Conservation (phyloP, 768 basidiomycete species). For the Leccinum obscurum region DNA sequence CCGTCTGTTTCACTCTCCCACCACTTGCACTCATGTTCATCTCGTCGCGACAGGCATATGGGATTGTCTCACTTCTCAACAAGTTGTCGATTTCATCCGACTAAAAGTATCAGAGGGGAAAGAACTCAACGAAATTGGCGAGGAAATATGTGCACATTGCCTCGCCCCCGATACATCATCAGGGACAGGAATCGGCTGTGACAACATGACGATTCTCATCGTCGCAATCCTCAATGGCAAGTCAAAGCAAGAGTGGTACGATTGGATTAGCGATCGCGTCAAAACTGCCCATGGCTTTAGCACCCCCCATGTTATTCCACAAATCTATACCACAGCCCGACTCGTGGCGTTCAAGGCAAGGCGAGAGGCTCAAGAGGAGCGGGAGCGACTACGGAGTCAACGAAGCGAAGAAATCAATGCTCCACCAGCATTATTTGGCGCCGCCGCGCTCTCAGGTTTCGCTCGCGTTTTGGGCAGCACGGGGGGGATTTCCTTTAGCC, state of each 20-base stretch:
- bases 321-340: conserved; percentile 70
- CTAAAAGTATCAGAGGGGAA: conserved; percentile 78
- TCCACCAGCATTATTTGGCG: conserved; percentile 33
- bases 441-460: conserved; percentile 44
- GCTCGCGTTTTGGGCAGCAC: conserved; percentile 56
- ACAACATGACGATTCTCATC: conserved; percentile 97
- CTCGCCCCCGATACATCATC: conserved; percentile 91
- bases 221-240: conserved; percentile 85
- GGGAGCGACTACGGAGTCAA: conserved; percentile 40
- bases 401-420: conserved; percentile 35
- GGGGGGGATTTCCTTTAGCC: conserved; percentile 68
- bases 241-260: conserved; percentile 90
- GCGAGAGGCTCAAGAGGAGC: conserved; percentile 55
- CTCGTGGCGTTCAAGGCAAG: conserved; percentile 63
- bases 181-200: conserved; percentile 92
- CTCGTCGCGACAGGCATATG: conserved; percentile 75
- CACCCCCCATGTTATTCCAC: conserved; percentile 75
- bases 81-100: conserved; percentile 87
- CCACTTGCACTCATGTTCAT: conserved; percentile 6
- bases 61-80: conserved; percentile 95
- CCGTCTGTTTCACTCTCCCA: conserved; percentile 19
- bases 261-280: conserved; percentile 85
- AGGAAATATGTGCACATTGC: conserved; percentile 89
- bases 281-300: conserved; percentile 70
- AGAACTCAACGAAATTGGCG: conserved; percentile 79